These are phyloP conservation scores for Apiotrichum gamsii DNA, from an alignment of 1,284 basidiomycete genomes.

Conservation along the genomic window DNA sequence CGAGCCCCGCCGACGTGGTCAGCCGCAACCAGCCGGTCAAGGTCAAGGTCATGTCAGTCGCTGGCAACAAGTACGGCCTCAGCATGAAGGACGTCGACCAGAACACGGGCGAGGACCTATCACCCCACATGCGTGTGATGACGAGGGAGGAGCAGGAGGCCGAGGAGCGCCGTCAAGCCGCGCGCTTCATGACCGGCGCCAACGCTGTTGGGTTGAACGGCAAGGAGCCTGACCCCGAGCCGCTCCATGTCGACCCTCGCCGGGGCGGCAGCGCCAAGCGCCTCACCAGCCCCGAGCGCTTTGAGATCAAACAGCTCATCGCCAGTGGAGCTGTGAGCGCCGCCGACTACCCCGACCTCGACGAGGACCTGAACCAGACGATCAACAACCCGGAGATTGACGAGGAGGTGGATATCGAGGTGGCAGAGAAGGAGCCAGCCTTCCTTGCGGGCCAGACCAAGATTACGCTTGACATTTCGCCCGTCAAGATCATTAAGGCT, in stretches of 20 bases:
- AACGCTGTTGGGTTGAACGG: conserved; percentile 47
- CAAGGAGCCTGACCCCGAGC: conserved; percentile 1
- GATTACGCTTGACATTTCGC: conserved; percentile 87
- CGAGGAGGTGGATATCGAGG: conserved; percentile 94
- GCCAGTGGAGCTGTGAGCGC: conserved; percentile 88
- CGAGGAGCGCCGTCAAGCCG: conserved; percentile 62
- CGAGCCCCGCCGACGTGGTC: conserved; percentile 79
- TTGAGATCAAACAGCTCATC: conserved; percentile 99
- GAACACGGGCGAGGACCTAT: conserved; percentile 72
- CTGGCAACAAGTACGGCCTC: conserved; percentile 70
- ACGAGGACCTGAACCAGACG: conserved; percentile 78
- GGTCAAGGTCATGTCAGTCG: conserved; percentile 91
- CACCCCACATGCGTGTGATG: conserved; percentile 84
- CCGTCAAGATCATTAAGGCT: conserved; percentile 93
- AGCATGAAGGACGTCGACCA: conserved; percentile 99
- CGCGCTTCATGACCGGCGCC: conserved; percentile 57
- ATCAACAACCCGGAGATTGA: conserved; percentile 78
- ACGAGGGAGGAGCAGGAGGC: conserved; percentile 80
- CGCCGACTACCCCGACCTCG: conserved; percentile 90
- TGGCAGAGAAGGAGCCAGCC: conserved; percentile 92
- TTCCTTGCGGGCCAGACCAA: conserved; percentile 96
- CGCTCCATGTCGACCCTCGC: conserved; percentile 54
- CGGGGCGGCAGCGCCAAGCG: conserved; percentile 70
- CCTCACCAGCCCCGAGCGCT: conserved; percentile 91
- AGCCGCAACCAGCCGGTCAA: conserved; percentile 79